Conservation (phyloP, 2,329 filamentous ascomycete genomes). For the Blastomyces parvus region DNA sequence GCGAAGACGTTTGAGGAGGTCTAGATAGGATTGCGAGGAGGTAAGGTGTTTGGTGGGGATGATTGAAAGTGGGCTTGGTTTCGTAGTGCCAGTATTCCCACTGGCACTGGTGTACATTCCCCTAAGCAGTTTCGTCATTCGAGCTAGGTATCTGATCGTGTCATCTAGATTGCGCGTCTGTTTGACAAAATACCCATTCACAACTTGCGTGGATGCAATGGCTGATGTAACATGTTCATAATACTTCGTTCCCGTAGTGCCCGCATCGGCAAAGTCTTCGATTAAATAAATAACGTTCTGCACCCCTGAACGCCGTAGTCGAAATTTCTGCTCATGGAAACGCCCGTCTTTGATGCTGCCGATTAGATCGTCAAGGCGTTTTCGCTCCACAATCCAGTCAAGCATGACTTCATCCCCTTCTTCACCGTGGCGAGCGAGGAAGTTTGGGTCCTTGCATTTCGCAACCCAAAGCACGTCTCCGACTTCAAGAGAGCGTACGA, state of each 20-base stretch:
- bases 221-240: constrained; percentile 61
- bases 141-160: constrained; percentile 63
- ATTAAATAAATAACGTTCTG: constrained; percentile 69
- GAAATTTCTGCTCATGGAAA: constrained; percentile 78
- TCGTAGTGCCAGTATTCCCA: constrained; percentile 28
- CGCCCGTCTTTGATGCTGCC: constrained; percentile 71
- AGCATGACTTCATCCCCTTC: constrained; percentile 59
- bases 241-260: constrained; percentile 40
- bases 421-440: constrained; percentile 48
- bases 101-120: constrained; percentile 43
- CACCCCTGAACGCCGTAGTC: constrained; percentile 61
- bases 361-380: constrained; percentile 70
- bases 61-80: constrained; percentile 45
- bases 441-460: constrained; percentile 52
- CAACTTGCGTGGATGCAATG: constrained; percentile 66
- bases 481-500: constrained; percentile 59
- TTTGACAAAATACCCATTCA: constrained; percentile 71
- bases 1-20: constrained; percentile 51
- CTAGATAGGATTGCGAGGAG: constrained; percentile 58
- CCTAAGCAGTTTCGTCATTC: constrained; percentile 61
- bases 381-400: constrained; percentile 73
- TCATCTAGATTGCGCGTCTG: constrained; percentile 66
- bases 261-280: constrained; percentile 57
- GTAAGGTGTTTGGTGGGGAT: constrained; percentile 53
- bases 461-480: constrained; percentile 75